Evolutionary conservation across 202 grass and related monocot genomes (phyloP), one percentile per base, ranked within the genome.

Genomic region (Zizania palustris): DNA sequence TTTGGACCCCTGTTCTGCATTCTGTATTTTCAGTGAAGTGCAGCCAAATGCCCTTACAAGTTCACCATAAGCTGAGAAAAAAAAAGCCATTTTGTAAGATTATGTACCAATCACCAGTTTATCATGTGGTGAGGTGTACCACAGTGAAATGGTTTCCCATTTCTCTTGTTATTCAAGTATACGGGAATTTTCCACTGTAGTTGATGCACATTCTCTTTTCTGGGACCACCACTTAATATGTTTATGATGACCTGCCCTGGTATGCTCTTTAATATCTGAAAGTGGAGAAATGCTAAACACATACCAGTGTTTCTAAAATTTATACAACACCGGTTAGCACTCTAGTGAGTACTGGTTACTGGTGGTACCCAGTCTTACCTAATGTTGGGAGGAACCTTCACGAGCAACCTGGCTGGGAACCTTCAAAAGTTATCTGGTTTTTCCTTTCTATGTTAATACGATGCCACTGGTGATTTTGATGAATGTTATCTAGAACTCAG

Each of bases 321-420:
- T 37, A 3, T 63, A 56, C 20, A 69, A 76, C 14, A 38, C 6
- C 68, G 20, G 33, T 60, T 68, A 50, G 40, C 5, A 33, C 5
- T 62, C 14, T 63, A 44, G 20, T 53, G 63, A 42, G 12, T 69
- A 28, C 12, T 68, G 41, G 22, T 82, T 58, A 74, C 16, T 44
- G 12, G 41, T 67, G 50, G 42, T 67, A 61, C 67, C 36, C 63
- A 50, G 9, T 75, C 50, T 60, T 34, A 60, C n/a, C 34, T 83
- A 60, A 75, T 68, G 43, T 72, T 60, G 60, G 18, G 58, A 63
- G 44, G 60, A 81, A 73, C 69, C 37, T 81, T 81, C 53, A 64
- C 20, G 2, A 20, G 11, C 11, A 3, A 59, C 28, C 18, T 40
- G 42, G 40, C 41, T 6, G 0, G 33, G 18, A 67, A 36, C 33